Conservation (phyloP, 805 yeast species). For the Candida argentea region DNA sequence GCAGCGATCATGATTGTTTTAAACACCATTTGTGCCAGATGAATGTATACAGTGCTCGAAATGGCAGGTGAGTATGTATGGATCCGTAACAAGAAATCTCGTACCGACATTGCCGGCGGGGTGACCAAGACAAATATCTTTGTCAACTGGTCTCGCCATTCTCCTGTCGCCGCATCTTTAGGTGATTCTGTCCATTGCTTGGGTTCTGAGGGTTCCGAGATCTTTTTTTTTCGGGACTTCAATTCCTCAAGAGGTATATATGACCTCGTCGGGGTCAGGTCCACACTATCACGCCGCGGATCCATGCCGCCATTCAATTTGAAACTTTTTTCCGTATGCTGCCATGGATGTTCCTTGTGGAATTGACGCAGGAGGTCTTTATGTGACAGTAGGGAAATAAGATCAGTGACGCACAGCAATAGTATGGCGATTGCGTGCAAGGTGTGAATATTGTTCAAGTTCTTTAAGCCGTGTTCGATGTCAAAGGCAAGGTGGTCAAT, state of each 20-base stretch:
- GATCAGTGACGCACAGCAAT: constrained; percentile 18
- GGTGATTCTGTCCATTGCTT: constrained; percentile 14
- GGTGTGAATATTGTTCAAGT: constrained; percentile 24
- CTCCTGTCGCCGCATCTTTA: constrained; percentile 4
- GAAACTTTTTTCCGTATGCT: not conserved
- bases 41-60: constrained; percentile 29
- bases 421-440: constrained; percentile 26
- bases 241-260: constrained; percentile 16
- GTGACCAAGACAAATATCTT: constrained; percentile 24
- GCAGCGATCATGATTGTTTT: constrained; percentile 24
- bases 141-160: constrained; percentile 14
- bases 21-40: constrained; percentile 28
- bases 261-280: constrained; percentile 9
- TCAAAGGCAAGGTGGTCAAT: constrained; percentile 26
- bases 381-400: constrained; percentile 20
- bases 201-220: constrained; percentile 5
- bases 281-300: constrained; percentile 1
- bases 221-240: constrained; percentile 9
- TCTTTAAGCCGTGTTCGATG: constrained; percentile 17
- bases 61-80: constrained; percentile 30
- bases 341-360: constrained; percentile 11
- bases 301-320: constrained; percentile 4
- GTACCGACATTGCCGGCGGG: constrained; percentile 24
- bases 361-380: constrained; percentile 14
- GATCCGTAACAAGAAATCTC: constrained; percentile 25